Percentiles rank a stretch among this genome's conserved stretches.
These are phyloP conservation scores for Triticum turgidum DNA, from an alignment of 176 grass and related monocot species.

Conservation along the genomic window DNA sequence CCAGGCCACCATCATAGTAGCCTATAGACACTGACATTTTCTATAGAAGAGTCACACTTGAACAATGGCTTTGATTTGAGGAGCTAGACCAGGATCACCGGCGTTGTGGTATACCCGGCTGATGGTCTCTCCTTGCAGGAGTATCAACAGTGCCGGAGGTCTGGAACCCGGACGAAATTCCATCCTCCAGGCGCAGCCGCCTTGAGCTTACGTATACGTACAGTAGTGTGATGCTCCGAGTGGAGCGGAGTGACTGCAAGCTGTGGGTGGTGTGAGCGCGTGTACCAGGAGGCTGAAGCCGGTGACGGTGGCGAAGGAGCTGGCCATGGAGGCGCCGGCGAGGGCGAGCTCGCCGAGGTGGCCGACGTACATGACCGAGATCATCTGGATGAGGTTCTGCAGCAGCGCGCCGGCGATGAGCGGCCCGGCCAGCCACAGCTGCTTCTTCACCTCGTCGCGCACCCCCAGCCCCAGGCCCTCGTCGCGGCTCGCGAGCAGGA, in stretches of 20 bases:
- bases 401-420: conserved; percentile 12
- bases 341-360: conserved; percentile 27
- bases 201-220: not conserved
- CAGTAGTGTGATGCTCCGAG: not conserved
- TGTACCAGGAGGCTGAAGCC: conserved; percentile 24
- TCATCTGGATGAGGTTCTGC: conserved; percentile 26
- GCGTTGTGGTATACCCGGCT: too few relatives aligned
- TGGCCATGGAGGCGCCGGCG: conserved; percentile 23
- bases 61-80: not conserved
- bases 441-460: conserved; percentile 13
- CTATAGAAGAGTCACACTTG: too few relatives aligned
- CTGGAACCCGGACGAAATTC: not conserved
- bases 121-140: not conserved
- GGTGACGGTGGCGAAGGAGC: conserved; percentile 24
- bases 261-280: not conserved
- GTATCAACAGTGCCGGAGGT: not conserved
- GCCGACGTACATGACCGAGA: conserved; percentile 23
- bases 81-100: not conserved
- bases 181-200: not conserved
- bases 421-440: conserved; percentile 17
- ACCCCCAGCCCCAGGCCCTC: not conserved
- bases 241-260: not conserved
- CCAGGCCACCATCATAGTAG: not conserved
- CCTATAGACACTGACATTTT: not conserved
- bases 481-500: not conserved